These are phyloP conservation scores for Scheffersomyces segobiensis DNA, from an alignment of 1,139 yeast species.

Conservation along the genomic window DNA sequence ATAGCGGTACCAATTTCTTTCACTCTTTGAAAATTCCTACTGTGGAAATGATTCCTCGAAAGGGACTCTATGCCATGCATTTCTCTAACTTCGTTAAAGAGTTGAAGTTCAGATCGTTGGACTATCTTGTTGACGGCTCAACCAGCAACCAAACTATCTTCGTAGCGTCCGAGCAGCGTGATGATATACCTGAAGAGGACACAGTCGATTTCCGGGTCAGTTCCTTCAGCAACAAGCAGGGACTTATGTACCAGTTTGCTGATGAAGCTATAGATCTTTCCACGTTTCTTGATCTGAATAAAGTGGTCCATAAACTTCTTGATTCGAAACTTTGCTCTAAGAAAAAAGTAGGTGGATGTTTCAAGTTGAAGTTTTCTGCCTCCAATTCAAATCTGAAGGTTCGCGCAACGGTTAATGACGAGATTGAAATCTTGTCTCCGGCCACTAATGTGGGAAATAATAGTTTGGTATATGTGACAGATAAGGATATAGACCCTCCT, in stretches of 20 bases:
- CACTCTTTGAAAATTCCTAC: slow-evolving; percentile 23
- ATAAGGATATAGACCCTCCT: slow-evolving; percentile 51
- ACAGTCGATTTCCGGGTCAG: slow-evolving; percentile 1
- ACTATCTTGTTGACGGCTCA: slow-evolving; percentile 56
- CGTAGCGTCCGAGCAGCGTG: slow-evolving; percentile 44
- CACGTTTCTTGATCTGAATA: slow-evolving; percentile 2
- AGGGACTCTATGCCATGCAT: slow-evolving; percentile 70
- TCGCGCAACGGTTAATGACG: slow-evolving; percentile 37
- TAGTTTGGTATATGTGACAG: slow-evolving; percentile 63
- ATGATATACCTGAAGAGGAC: slow-evolving; percentile 33
- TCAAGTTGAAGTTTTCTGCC: slow-evolving; percentile 42
- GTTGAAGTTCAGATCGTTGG: slow-evolving; percentile 61
- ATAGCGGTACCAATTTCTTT: slow-evolving; percentile 29
- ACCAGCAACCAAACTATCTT: slow-evolving; percentile 58
- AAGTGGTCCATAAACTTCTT: slow-evolving; percentile 15
- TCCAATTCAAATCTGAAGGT: slow-evolving; percentile 38
- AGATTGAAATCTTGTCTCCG: slow-evolving; percentile 36
- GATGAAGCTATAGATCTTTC: slow-evolving; percentile 45
- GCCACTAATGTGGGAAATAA: slow-evolving; percentile 47
- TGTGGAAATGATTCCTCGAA: slow-evolving; percentile 63
- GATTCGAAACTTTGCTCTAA: slow-evolving; percentile 35
- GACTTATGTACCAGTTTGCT: slow-evolving; percentile 66
- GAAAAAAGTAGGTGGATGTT: slow-evolving; percentile 45
- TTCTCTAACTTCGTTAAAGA: slow-evolving; percentile 71
- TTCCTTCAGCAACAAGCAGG: slow-evolving; percentile 36